phyloP scores from a whole-genome alignment of 2,329 filamentous ascomycete genomes.

The Aspergillus luchuensis region DNA sequence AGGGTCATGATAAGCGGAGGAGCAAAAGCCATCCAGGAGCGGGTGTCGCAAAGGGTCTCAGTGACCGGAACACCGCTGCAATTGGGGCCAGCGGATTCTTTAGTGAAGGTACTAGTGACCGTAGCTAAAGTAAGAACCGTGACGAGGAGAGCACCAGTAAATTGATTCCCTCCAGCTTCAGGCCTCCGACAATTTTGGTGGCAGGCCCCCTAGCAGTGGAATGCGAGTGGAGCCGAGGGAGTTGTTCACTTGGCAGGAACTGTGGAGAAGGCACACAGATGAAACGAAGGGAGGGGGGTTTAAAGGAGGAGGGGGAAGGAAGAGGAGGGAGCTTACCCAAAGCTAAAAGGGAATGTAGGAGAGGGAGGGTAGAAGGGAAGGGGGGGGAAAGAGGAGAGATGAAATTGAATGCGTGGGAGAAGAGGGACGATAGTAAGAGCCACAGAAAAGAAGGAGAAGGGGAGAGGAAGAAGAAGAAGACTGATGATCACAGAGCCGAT shows the following conservation, averaged over 20 bases:
- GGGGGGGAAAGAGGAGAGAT: neutral
- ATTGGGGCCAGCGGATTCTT: neutral
- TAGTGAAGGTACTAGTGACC: neutral
- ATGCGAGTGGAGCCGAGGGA: conserved; percentile 31
- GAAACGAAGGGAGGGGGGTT: conserved; percentile 17
- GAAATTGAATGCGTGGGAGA: conserved; percentile 1
- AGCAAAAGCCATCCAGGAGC: conserved; percentile 4
- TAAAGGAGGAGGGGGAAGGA: conserved; percentile 4
- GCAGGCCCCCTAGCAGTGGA: conserved; percentile 28
- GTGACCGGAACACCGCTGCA: neutral
- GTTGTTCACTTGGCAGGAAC: conserved; percentile 30
- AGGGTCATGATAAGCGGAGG: conserved; percentile 10
- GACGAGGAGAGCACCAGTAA: neutral
- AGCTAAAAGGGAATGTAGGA: conserved; percentile 8
- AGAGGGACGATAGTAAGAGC: conserved; percentile 3
- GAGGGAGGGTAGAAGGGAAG: neutral
- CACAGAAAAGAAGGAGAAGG: conserved; percentile 6
- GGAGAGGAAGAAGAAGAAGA: neutral
- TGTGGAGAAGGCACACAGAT: conserved; percentile 29
- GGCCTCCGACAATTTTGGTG: conserved; percentile 1
- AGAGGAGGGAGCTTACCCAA: conserved; percentile 14
- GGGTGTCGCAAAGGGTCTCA: conserved; percentile 7
- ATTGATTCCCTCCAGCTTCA: neutral
- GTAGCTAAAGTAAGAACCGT: neutral
- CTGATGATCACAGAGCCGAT: neutral